phyloP scores from a whole-genome alignment of 1,284 basidiomycete species.

The Pisolithus thermaeus region DNA sequence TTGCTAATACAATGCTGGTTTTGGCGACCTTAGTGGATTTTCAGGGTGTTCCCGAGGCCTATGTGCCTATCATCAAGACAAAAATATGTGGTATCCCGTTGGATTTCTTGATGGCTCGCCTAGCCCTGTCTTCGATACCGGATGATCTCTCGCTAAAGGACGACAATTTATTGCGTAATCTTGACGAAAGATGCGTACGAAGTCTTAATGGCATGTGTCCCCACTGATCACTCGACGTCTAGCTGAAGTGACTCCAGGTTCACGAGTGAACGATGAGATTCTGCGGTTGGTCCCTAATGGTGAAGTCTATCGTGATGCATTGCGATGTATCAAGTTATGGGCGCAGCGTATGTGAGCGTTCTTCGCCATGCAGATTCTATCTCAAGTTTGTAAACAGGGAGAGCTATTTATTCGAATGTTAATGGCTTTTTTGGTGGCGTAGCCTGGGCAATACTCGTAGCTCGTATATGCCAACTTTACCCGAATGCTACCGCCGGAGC shows the following conservation, averaged over 20 bases:
- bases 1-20: neutral
- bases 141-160: constrained; percentile 89
- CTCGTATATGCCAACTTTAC: constrained; percentile 97
- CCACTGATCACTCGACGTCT: neutral
- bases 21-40: constrained; percentile 5
- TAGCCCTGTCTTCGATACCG: constrained; percentile 81
- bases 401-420: constrained; percentile 98
- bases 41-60: constrained; percentile 93
- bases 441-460: constrained; percentile 97
- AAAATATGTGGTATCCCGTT: constrained; percentile 92
- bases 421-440: constrained; percentile 98
- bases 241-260: constrained; percentile 51
- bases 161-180: constrained; percentile 85
- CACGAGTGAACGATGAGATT: constrained; percentile 95
- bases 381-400: constrained; percentile 42
- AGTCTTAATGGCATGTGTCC: constrained; percentile 78
- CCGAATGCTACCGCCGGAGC: constrained; percentile 92
- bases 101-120: constrained; percentile 90
- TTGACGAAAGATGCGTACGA: constrained; percentile 93
- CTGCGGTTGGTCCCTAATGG: constrained; percentile 94
- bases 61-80: constrained; percentile 90
- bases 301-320: constrained; percentile 87
- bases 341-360: constrained; percentile 70
- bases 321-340: constrained; percentile 98
- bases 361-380: constrained; percentile 3